These are phyloP conservation scores for Cyberlindnera amylophila DNA, from an alignment of 805 yeast species.

Conservation along the genomic window DNA sequence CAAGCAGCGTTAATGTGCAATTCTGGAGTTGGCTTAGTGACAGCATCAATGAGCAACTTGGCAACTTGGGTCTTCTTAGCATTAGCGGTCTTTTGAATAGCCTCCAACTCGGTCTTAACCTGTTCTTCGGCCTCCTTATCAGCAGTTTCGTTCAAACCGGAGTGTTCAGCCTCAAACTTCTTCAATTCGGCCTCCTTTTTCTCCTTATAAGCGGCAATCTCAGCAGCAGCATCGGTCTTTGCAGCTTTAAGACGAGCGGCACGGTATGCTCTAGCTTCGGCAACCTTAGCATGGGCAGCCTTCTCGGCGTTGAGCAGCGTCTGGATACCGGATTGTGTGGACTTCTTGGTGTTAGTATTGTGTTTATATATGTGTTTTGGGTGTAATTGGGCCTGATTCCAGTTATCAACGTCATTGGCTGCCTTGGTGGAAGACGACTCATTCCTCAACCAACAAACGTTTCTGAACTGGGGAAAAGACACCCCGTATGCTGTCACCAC, in stretches of 20 bases:
- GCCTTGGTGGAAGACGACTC: too few relatives aligned
- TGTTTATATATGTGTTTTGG: neutral
- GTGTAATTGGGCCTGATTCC: too few relatives aligned
- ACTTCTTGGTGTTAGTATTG: constrained; percentile 11
- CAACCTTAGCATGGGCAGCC: constrained; percentile 94
- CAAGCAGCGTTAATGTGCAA: constrained; percentile 70
- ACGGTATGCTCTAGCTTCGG: constrained; percentile 89
- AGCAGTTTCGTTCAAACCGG: constrained; percentile 70
- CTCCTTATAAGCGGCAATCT: constrained; percentile 80
- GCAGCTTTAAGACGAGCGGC: constrained; percentile 89
- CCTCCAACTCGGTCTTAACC: constrained; percentile 66
- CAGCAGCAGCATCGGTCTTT: constrained; percentile 86
- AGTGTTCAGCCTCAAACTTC: constrained; percentile 65
- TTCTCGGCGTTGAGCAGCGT: constrained; percentile 68
- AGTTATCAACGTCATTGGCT: too few relatives aligned
- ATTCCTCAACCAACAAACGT: too few relatives aligned
- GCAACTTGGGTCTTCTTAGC: constrained; percentile 66
- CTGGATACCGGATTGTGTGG: constrained; percentile 26
- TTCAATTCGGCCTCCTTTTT: constrained; percentile 81
- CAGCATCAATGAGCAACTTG: constrained; percentile 73
- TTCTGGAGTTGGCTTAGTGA: constrained; percentile 74
- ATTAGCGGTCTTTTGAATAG: constrained; percentile 60
- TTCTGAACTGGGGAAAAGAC: too few relatives aligned
- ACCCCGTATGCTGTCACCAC: too few relatives aligned
- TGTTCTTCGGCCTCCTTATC: constrained; percentile 75